Evolutionary conservation across 257 asterid genomes (phyloP).

Genomic region (Cordia subcordata): DNA sequence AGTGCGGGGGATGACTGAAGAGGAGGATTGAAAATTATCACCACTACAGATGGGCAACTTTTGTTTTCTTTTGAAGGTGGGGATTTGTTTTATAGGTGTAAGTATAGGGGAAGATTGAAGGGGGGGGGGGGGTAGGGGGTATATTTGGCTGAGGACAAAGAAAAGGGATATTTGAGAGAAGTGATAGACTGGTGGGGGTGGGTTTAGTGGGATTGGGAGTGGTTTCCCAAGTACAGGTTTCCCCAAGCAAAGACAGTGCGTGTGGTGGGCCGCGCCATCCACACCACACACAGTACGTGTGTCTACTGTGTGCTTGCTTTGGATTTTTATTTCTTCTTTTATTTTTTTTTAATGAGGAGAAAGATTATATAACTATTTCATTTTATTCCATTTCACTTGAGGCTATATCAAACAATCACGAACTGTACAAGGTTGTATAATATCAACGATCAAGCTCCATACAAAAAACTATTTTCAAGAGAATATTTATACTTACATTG

Average conservation of each 20-base stretch:
- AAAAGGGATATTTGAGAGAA: constrained; percentile 34
- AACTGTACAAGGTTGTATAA: no score
- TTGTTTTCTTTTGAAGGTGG: constrained; percentile 33
- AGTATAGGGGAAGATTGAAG: neutral
- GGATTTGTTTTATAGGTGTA: constrained; percentile 13
- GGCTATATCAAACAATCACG: no score
- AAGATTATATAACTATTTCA: no score
- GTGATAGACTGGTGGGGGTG: no score
- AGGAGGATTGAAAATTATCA: constrained; percentile 3
- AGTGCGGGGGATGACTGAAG: neutral
- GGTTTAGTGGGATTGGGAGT: constrained; percentile 19
- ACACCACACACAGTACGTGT: neutral
- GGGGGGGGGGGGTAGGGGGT: no score
- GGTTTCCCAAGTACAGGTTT: constrained; percentile 25
- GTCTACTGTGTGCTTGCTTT: neutral
- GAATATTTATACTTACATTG: no score
- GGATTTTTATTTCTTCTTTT: no score
- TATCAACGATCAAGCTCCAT: no score
- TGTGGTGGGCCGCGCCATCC: constrained; percentile 25
- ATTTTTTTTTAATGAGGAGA: neutral
- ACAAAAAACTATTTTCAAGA: no score
- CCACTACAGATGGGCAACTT: constrained; percentile 27
- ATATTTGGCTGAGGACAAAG: constrained; percentile 43
- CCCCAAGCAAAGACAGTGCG: constrained; percentile 43
- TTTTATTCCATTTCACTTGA: no score